Conservation (phyloP, 352 stramenopile genomes). For the Pythium apleroticum region DNA sequence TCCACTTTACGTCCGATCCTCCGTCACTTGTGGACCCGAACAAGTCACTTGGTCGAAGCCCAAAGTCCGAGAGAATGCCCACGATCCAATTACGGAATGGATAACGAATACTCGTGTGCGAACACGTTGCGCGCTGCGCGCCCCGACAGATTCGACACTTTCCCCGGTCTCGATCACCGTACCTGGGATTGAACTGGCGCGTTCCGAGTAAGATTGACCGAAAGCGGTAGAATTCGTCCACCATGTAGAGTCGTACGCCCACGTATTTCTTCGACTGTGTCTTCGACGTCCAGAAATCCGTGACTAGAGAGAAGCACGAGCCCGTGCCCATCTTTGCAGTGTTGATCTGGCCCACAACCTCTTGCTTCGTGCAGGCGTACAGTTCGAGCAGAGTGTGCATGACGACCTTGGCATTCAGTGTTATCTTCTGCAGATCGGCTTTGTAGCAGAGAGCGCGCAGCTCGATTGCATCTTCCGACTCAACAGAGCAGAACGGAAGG, state of each 20-base stretch:
- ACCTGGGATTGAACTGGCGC: conserved; percentile 11
- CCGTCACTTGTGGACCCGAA: conserved; percentile 15
- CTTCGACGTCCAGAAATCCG: conserved; percentile 11
- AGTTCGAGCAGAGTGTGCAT: neutral
- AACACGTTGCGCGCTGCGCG: neutral
- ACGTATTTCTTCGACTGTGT: conserved; percentile 6
- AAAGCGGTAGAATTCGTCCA: conserved; percentile 13
- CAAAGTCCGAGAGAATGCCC: conserved; percentile 20
- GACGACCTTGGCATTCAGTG: neutral
- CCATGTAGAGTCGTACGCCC: conserved; percentile 13
- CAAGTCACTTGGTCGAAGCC: neutral
- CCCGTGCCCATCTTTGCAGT: neutral
- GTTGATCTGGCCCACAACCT: neutral
- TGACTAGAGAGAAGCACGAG: neutral
- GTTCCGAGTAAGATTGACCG: conserved; percentile 11
- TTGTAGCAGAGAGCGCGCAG: neutral
- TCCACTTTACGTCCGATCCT: conserved; percentile 18
- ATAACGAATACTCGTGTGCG: neutral
- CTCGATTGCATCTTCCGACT: neutral
- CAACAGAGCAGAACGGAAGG: neutral
- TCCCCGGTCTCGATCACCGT: neutral
- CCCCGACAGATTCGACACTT: neutral
- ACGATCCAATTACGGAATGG: conserved; percentile 14
- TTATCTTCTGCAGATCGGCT: neutral
- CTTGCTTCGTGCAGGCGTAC: neutral